phyloP scores from a whole-genome alignment of 352 stramenopile species.

The Phytophthora quininea region DNA sequence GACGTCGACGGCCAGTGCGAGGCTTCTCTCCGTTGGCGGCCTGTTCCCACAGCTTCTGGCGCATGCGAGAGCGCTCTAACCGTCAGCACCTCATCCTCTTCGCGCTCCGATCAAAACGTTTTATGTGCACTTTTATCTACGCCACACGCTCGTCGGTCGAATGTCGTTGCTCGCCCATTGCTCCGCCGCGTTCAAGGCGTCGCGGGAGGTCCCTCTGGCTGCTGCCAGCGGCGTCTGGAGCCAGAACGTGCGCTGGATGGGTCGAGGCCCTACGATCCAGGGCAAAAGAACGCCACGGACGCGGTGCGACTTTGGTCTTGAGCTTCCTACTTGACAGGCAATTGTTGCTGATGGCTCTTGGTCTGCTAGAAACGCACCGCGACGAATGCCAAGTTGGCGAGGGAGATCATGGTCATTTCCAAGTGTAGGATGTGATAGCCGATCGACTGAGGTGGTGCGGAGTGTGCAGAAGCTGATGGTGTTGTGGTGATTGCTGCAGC shows the following conservation, averaged over 20 bases:
- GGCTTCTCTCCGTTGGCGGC: too few species aligned
- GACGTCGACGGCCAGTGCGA: too few species aligned
- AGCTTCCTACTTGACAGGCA: not conserved
- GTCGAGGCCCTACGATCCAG: constrained; percentile 81
- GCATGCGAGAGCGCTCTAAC: too few species aligned
- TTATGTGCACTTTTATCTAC: not conserved
- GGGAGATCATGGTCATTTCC: constrained; percentile 77
- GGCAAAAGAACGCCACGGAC: constrained; percentile 83
- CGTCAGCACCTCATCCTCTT: too few species aligned
- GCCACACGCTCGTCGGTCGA: constrained; percentile 6
- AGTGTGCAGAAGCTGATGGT: not conserved
- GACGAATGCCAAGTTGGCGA: constrained; percentile 77
- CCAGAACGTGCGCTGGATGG: constrained; percentile 72
- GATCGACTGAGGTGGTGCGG: not conserved
- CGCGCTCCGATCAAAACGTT: too few species aligned
- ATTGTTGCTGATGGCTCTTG: not conserved
- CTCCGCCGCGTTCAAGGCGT: constrained; percentile 9
- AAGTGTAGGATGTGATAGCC: constrained; percentile 41
- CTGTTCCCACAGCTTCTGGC: too few species aligned
- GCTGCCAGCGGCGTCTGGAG: constrained; percentile 29
- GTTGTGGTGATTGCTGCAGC: constrained; percentile 26
- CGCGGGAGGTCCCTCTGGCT: not conserved
- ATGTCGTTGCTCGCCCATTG: constrained; percentile 27
- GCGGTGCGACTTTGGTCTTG: constrained; percentile 41
- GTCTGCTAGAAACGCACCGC: constrained; percentile 71